These are phyloP conservation scores for Dimargaris verticillata DNA, from an alignment of 192 early-diverging fungal species.

Conservation along the genomic window DNA sequence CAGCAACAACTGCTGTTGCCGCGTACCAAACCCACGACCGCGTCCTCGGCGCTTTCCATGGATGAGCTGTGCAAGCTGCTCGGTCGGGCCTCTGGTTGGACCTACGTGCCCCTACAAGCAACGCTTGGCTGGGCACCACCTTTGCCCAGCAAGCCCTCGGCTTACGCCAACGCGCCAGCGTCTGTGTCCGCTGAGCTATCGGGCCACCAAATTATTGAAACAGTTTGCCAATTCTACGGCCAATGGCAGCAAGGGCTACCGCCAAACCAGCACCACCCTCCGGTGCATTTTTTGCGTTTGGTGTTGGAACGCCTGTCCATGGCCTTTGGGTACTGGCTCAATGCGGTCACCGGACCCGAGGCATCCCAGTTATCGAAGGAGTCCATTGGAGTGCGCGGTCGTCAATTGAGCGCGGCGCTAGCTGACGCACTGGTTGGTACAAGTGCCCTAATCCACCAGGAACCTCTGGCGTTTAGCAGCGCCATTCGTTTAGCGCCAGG, in stretches of 20 bases:
- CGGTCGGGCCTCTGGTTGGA: background rate
- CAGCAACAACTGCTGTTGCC: background rate
- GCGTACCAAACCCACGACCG: background rate
- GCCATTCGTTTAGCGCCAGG: too few species aligned
- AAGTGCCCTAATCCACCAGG: too few species aligned
- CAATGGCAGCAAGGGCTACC: background rate
- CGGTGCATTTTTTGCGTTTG: background rate
- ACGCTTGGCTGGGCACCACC: background rate
- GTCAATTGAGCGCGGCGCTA: too few species aligned
- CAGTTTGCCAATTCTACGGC: background rate
- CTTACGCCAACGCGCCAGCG: background rate
- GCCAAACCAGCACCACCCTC: slow-evolving; percentile 1
- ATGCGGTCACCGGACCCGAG: too few species aligned
- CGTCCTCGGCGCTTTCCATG: too few species aligned
- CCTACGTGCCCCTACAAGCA: background rate
- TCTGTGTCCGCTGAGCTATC: background rate
- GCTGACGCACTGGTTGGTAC: too few species aligned
- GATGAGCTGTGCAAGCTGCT: too few species aligned
- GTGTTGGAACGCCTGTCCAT: background rate
- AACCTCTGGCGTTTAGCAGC: too few species aligned
- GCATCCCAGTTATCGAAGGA: too few species aligned
- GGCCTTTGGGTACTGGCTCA: too few species aligned
- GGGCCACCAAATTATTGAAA: background rate
- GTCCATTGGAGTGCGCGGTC: too few species aligned
- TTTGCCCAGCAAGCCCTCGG: background rate